A percentile compares a stretch with the other conserved stretches of the same genome.
phyloP scores from a whole-genome alignment of 495 filamentous ascomycete species.

The Penicillium bialowiezense region DNA sequence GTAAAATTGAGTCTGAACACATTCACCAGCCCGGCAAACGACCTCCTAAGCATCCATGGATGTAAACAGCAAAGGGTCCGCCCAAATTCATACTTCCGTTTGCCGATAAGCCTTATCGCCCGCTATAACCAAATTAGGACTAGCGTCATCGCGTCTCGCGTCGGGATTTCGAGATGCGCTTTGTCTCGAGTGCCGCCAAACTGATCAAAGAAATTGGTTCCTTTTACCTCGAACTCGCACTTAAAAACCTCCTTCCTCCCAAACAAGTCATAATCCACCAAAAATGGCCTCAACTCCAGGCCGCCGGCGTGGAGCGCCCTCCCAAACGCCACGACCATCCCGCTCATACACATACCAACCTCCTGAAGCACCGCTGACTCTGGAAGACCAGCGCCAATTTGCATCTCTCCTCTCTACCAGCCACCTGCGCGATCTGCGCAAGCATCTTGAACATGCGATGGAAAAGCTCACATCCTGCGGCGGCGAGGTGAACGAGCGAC shows the following conservation, averaged over 20 bases:
- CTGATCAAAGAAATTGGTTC: background rate
- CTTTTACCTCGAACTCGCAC: background rate
- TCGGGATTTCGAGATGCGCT: conserved; percentile 15
- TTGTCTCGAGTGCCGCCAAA: background rate
- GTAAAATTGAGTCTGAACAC: too few relatives aligned
- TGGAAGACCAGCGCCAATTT: conserved; percentile 31
- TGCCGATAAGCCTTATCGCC: conserved; percentile 28
- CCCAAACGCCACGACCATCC: conserved; percentile 11
- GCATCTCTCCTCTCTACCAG: conserved; percentile 28
- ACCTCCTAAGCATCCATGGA: too few relatives aligned
- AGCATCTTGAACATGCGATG: conserved; percentile 34
- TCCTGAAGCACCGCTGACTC: conserved; percentile 48
- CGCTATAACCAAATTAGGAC: conserved; percentile 27
- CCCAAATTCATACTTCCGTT: too few relatives aligned
- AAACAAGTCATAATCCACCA: background rate
- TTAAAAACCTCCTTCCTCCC: background rate
- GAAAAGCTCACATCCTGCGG: conserved; percentile 41
- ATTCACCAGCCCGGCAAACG: too few relatives aligned
- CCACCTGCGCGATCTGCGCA: conserved; percentile 29
- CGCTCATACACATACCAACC: conserved; percentile 48
- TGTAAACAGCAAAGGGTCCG: too few relatives aligned
- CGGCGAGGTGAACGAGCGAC: conserved; percentile 47
- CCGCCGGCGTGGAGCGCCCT: conserved; percentile 12
- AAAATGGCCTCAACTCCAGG: conserved; percentile 20
- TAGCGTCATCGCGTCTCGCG: conserved; percentile 38